Evolutionary conservation across 2,329 filamentous ascomycete species (phyloP).

Genomic region (Ceratocystis papillata): DNA sequence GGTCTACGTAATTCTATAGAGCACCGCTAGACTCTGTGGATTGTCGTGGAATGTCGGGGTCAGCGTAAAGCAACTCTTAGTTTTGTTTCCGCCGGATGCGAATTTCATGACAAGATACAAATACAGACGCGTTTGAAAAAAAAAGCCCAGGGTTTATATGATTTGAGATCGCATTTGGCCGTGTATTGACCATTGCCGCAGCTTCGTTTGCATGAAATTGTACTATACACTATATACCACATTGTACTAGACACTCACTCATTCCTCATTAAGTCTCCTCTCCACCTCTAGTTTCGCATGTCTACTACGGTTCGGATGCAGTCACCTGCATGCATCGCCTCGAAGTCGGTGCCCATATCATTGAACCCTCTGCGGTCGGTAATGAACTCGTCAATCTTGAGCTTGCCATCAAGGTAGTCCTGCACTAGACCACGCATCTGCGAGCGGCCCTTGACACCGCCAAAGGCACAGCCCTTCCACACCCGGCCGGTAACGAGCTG

Average conservation of each 20-base stretch:
- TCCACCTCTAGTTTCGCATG: conserved; percentile 36
- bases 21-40: no score
- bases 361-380: conserved; percentile 78
- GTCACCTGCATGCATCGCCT: conserved; percentile 90
- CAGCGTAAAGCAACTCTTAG: no score
- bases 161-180: no score
- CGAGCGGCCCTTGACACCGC: conserved; percentile 92
- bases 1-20: no score
- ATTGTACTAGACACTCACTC: neutral
- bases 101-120: no score
- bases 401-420: conserved; percentile 77
- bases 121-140: no score
- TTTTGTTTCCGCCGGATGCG: no score
- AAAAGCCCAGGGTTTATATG: no score
- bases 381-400: conserved; percentile 99
- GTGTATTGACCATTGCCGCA: no score
- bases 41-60: no score
- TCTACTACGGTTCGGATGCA: conserved; percentile 91
- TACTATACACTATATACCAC: neutral
- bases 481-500: conserved; percentile 95
- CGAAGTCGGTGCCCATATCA: conserved; percentile 82
- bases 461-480: conserved; percentile 97
- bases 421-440: conserved; percentile 79
- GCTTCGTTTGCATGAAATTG: no score
- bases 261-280: neutral